Evolutionary conservation across 495 filamentous ascomycete species (phyloP).

Genomic region (Pseudevernia furfuracea): DNA sequence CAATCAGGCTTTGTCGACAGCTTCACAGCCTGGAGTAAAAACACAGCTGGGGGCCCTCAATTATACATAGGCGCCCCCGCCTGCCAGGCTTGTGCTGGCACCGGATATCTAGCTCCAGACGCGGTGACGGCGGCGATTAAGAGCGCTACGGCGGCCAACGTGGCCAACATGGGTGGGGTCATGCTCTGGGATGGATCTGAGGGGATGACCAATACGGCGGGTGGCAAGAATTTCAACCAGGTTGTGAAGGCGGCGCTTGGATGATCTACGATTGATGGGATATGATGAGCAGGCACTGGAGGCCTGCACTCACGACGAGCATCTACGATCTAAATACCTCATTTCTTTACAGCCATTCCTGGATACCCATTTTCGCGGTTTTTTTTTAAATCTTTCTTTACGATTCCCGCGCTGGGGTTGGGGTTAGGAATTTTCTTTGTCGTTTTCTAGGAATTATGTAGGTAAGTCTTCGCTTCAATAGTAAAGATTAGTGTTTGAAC

Average conservation of each 20-base stretch:
- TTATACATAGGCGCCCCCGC: constrained; percentile 45
- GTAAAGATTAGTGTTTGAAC: neutral
- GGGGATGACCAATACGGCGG: constrained; percentile 25
- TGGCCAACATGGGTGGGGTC: constrained; percentile 42
- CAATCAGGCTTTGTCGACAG: constrained; percentile 28
- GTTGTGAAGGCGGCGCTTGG: constrained; percentile 22
- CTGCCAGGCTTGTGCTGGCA: constrained; percentile 32
- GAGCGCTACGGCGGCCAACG: constrained; percentile 26
- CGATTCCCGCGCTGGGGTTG: neutral
- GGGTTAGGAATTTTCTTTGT: neutral
- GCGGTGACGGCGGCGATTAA: constrained; percentile 31
- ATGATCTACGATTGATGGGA: neutral
- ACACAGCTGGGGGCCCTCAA: constrained; percentile 38
- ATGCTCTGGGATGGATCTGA: constrained; percentile 48
- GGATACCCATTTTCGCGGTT: neutral
- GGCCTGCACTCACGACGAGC: neutral
- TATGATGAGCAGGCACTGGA: neutral
- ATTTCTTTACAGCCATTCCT: constrained; percentile 7
- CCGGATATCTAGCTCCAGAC: constrained; percentile 38
- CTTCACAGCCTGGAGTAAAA: constrained; percentile 40
- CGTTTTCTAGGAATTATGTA: neutral
- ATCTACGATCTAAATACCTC: neutral
- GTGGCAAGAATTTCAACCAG: constrained; percentile 17
- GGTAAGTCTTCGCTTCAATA: neutral
- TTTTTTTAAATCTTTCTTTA: neutral